Base-by-base conservation (phyloP, 2,329 filamentous ascomycete genomes). In the Sporothrix brunneoviolacea region DNA sequence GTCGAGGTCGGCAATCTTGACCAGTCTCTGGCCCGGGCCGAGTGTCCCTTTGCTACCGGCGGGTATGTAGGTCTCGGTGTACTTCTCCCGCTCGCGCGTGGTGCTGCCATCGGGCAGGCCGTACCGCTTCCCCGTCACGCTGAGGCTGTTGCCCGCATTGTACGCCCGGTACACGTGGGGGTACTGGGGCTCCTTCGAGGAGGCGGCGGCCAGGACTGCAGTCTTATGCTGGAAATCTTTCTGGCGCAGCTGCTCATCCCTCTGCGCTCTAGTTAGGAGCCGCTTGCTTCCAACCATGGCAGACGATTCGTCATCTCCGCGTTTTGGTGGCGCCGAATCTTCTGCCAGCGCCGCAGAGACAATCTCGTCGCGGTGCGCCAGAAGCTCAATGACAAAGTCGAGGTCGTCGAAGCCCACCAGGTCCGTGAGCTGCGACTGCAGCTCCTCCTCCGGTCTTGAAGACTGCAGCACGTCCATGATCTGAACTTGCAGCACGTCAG, bases 401-500 rank as follows among this genome's bases (percentile, higher is more conserved):
- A 98, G 74, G 62, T 97, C 89, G 59, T 93, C 90, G 61, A 91
- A 97, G 0, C 94, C 93, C 54, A 98, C 75, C 38, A 96, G 80
- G 60, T 98, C 93, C 0, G 88, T 89, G 32, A 98, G 75, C 36
- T 84, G 82, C 62, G 90, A 91, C 65, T 97, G 91, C n/a, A 97
- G 72, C 66, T 95, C 89, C 52, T 95, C 88, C 52, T 95, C 86
- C 28, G 79, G 75, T 39, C 66, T 70, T n/a, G 71, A 69, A 4
- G 88, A 87, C 8, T 76, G 77, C 32, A 98, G 67, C 3, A 91
- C 75, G 5, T 87, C 85, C 35, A 82, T 69, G 32, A 97, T 80
- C 64, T 96, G 90, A 50, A 85, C 79, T 55, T 86, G 76, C 36
- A 97, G 76, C n/a, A 86, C 82, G 19, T 78, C 74, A 1, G 83